phyloP scores from a whole-genome alignment of 2,329 filamentous ascomycete genomes.

The Biscogniauxia mediterranea region DNA sequence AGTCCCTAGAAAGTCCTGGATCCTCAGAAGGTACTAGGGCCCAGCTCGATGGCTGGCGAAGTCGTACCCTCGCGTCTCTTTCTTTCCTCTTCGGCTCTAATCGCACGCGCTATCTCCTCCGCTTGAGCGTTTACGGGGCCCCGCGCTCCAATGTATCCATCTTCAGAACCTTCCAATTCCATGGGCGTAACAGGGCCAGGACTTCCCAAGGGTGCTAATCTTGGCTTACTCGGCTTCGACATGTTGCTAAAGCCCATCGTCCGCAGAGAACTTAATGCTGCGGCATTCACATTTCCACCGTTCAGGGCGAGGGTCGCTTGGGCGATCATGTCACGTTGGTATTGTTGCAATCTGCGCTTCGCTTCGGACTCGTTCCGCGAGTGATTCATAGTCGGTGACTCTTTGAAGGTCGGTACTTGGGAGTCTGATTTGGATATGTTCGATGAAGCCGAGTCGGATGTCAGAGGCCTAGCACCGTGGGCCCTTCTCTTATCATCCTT shows the following conservation, averaged over 20 bases:
- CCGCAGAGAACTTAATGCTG: constrained; percentile 37
- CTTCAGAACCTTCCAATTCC: constrained; percentile 47
- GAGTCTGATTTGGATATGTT: constrained; percentile 37
- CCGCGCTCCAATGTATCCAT: constrained; percentile 39
- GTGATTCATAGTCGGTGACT: constrained; percentile 25
- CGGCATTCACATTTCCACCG: constrained; percentile 28
- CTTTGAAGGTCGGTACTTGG: constrained; percentile 31
- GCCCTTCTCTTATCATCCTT: constrained; percentile 30
- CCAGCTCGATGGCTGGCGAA: constrained; percentile 35
- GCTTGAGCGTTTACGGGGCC: constrained; percentile 23
- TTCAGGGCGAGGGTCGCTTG: constrained; percentile 51
- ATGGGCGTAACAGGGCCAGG: constrained; percentile 62
- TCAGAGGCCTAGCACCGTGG: constrained; percentile 21
- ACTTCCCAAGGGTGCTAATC: constrained; percentile 53
- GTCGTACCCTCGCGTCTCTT: constrained; percentile 31
- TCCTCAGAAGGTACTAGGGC: constrained; percentile 30
- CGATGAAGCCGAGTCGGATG: constrained; percentile 28
- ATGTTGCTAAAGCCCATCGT: constrained; percentile 39
- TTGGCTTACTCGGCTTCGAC: constrained; percentile 44
- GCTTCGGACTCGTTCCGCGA: constrained; percentile 46
- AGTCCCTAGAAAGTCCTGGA: background rate
- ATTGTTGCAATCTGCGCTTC: constrained; percentile 53
- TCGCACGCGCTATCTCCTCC: constrained; percentile 31
- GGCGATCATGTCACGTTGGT: constrained; percentile 60
- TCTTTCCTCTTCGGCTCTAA: constrained; percentile 34